phyloP scores from a whole-genome alignment of 352 stramenopile species.

The Phytophthora meadii region DNA sequence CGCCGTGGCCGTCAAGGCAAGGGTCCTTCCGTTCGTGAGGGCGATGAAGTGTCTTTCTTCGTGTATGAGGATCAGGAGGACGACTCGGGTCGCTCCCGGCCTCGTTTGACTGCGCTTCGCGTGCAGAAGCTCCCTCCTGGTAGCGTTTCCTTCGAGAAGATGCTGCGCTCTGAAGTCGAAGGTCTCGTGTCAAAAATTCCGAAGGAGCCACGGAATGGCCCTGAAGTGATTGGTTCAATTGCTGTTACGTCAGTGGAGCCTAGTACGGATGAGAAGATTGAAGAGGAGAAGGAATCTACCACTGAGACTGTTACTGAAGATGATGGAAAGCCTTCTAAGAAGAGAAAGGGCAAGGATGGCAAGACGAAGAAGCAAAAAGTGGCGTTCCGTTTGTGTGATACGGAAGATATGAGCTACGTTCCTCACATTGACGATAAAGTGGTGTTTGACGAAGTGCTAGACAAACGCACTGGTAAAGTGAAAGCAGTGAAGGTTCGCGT shows the following conservation, averaged over 20 bases:
- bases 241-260: constrained; percentile 24
- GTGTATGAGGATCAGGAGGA: constrained; percentile 76
- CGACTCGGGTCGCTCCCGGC: constrained; percentile 37
- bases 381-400: constrained; percentile 66
- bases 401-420: constrained; percentile 70
- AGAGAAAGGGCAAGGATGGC: constrained; percentile 50
- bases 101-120: constrained; percentile 66
- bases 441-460: constrained; percentile 70
- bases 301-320: constrained; percentile 26
- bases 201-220: constrained; percentile 69
- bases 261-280: constrained; percentile 14
- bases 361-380: constrained; percentile 38
- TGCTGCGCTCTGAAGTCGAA: constrained; percentile 62
- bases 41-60: constrained; percentile 83
- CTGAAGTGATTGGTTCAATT: constrained; percentile 69
- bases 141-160: constrained; percentile 69
- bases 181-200: constrained; percentile 68
- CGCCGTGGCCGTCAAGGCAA: constrained; percentile 25
- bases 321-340: constrained; percentile 34
- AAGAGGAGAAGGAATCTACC: constrained; percentile 17
- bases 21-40: constrained; percentile 48
- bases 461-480: constrained; percentile 66
- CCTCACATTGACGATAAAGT: constrained; percentile 68
- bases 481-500: constrained; percentile 74
- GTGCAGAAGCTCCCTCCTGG: constrained; percentile 68